These are phyloP conservation scores for Lizonia empirigonia DNA, from an alignment of 2,329 filamentous ascomycete genomes.

Conservation along the genomic window DNA sequence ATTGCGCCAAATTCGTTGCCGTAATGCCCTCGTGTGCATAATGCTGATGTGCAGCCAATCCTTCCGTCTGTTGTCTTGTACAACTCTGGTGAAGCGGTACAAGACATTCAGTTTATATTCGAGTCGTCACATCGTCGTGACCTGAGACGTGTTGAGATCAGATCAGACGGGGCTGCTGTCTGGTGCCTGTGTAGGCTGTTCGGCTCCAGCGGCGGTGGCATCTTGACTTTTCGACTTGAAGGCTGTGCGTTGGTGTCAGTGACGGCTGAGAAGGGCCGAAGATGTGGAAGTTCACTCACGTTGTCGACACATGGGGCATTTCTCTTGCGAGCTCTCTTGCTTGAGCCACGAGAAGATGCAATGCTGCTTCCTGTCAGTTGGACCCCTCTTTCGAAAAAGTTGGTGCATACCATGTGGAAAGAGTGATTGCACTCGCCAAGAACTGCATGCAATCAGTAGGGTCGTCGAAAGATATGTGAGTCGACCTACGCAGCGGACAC, in stretches of 20 bases:
- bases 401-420: conserved; percentile 81
- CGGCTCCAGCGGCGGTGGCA: conserved; percentile 26
- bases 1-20: neutral
- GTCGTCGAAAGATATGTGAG: neutral
- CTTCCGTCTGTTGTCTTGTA: neutral
- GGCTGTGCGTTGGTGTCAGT: conserved; percentile 33
- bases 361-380: conserved; percentile 63
- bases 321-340: conserved; percentile 88
- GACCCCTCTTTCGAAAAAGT: neutral
- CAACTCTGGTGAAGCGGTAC: neutral
- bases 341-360: conserved; percentile 97
- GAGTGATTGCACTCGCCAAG: conserved; percentile 97
- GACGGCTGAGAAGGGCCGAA: neutral
- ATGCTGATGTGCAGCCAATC: neutral
- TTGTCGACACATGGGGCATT: conserved; percentile 98
- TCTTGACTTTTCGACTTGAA: conserved; percentile 49
- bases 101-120: neutral
- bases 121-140: neutral
- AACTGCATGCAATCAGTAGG: conserved; percentile 60
- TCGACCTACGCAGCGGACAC: conserved; percentile 80
- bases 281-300: conserved; percentile 61
- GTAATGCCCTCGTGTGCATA: neutral
- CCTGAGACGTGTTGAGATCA: neutral
- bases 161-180: conserved; percentile 27
- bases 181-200: conserved; percentile 21